Conservation (phyloP, 805 yeast genomes). For the Yarrowia sp. region DNA sequence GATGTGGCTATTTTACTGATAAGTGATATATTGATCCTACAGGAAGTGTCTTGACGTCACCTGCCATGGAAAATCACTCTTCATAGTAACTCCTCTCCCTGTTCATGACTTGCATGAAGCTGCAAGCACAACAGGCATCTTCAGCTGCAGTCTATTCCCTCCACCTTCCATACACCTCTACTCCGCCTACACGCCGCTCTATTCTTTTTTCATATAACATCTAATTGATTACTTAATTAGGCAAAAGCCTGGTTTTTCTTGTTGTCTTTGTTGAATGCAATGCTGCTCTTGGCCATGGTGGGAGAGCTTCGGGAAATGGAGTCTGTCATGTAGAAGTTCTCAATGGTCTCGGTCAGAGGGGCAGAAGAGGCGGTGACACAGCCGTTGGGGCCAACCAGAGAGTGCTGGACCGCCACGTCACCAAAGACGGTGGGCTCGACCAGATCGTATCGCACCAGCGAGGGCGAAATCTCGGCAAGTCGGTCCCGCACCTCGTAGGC, state of each 20-base stretch:
- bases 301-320: slow-evolving; percentile 86
- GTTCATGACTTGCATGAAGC: too few relatives aligned
- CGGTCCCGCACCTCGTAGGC: slow-evolving; percentile 69
- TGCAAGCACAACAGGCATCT: too few relatives aligned
- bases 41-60: too few relatives aligned
- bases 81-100: too few relatives aligned
- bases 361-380: slow-evolving; percentile 56
- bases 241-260: slow-evolving; percentile 40
- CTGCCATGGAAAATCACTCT: too few relatives aligned
- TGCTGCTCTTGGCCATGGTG: slow-evolving; percentile 87
- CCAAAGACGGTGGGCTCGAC: slow-evolving; percentile 71
- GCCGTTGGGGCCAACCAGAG: slow-evolving; percentile 50
- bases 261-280: slow-evolving; percentile 49
- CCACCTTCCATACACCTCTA: background rate
- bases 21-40: too few relatives aligned
- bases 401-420: slow-evolving; percentile 61
- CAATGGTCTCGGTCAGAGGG: slow-evolving; percentile 71
- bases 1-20: too few relatives aligned
- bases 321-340: slow-evolving; percentile 87
- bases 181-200: background rate
- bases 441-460: slow-evolving; percentile 74
- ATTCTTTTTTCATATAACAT: slow-evolving; percentile 16
- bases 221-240: slow-evolving; percentile 36
- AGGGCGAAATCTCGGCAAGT: slow-evolving; percentile 80
- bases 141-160: too few relatives aligned